These are phyloP conservation scores for Daldinia sp. DNA, from an alignment of 2,329 filamentous ascomycete genomes.

Conservation along the genomic window DNA sequence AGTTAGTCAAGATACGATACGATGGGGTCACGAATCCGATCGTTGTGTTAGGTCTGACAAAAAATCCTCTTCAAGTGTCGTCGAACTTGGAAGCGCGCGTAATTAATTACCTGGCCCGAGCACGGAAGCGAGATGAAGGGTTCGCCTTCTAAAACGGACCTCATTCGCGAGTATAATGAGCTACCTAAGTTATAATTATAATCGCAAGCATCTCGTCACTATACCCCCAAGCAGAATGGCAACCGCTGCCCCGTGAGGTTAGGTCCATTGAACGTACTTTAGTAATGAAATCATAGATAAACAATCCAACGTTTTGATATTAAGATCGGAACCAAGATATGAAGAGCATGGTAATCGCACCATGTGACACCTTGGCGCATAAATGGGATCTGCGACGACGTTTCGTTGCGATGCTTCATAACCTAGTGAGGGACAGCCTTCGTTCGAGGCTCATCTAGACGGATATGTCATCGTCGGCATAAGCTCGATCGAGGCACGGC, in stretches of 20 bases:
- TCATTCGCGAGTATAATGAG: not conserved
- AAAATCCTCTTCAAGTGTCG: slow-evolving; percentile 4
- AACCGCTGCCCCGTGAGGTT: too few species aligned
- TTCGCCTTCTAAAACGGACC: not conserved
- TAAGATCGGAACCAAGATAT: not conserved
- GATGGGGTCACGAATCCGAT: not conserved
- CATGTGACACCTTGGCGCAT: slow-evolving; percentile 31
- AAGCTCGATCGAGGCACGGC: slow-evolving; percentile 14
- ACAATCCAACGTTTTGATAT: not conserved
- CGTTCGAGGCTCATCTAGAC: slow-evolving; percentile 16
- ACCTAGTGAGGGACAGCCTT: slow-evolving; percentile 1
- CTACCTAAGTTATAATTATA: not conserved
- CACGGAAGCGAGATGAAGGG: slow-evolving; percentile 3
- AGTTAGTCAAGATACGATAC: not conserved
- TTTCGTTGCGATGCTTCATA: slow-evolving; percentile 23
- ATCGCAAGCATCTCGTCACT: not conserved
- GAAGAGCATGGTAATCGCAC: not conserved
- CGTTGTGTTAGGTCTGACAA: slow-evolving; percentile 3
- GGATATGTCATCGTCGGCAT: slow-evolving; percentile 9
- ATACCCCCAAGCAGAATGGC: not conserved
- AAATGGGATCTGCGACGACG: slow-evolving; percentile 29
- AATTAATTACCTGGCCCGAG: not conserved
- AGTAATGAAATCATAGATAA: not conserved
- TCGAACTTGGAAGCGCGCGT: slow-evolving; percentile 5
- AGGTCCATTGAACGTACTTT: not conserved